phyloP scores from a whole-genome alignment of 108 stramenopile species.

The Seminavis robusta region DNA sequence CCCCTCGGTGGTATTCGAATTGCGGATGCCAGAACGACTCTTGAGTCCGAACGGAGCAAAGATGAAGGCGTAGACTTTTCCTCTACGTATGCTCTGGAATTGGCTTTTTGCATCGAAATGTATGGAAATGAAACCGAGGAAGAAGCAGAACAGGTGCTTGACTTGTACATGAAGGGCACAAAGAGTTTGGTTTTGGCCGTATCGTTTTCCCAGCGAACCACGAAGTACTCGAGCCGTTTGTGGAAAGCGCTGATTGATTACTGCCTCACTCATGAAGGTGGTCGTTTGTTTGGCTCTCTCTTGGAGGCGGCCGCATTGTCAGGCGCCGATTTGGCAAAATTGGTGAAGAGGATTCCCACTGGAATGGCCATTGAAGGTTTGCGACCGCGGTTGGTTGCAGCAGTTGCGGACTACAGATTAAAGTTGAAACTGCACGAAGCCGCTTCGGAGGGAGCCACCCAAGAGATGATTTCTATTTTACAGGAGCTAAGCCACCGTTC shows the following conservation, averaged over 20 bases:
- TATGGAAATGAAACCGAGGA: constrained; percentile 47
- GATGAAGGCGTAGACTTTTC: constrained; percentile 8
- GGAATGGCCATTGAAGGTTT: constrained; percentile 83
- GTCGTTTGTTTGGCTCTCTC: constrained; percentile 66
- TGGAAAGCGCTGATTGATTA: constrained; percentile 69
- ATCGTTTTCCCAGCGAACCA: constrained; percentile 63
- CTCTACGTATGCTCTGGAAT: constrained; percentile 65
- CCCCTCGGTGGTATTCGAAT: constrained; percentile 61
- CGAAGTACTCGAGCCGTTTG: constrained; percentile 38
- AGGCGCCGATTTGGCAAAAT: constrained; percentile 68
- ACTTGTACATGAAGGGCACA: constrained; percentile 65
- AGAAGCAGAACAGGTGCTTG: constrained; percentile 46
- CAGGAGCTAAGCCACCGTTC: constrained; percentile 65
- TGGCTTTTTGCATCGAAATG: constrained; percentile 77
- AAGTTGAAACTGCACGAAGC: constrained; percentile 71
- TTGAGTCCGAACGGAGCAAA: constrained; percentile 6
- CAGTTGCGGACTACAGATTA: constrained; percentile 77
- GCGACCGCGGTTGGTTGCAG: constrained; percentile 68
- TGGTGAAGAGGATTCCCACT: constrained; percentile 63
- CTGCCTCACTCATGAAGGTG: constrained; percentile 42
- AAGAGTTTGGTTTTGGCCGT: constrained; percentile 67
- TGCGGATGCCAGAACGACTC: constrained; percentile 27
- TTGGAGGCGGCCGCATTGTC: constrained; percentile 74
- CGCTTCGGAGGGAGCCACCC: constrained; percentile 31
- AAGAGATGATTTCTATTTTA: constrained; percentile 55